phyloP scores from a whole-genome alignment of 306 rosid species.

The Cucumis hystrix region DNA sequence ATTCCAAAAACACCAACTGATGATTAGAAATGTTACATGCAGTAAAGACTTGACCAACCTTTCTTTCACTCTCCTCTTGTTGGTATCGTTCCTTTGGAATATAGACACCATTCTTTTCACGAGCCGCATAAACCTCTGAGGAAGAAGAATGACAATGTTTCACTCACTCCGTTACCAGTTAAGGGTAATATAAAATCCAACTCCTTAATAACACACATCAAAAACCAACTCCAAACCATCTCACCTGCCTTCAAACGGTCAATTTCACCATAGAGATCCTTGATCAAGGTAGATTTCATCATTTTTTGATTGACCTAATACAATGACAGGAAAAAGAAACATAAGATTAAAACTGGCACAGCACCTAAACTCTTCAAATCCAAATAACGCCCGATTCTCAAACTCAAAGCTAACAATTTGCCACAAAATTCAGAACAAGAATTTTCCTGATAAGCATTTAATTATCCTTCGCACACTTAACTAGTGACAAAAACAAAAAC shows the following conservation, averaged over 20 bases:
- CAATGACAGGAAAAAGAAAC: background rate
- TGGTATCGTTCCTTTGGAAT: conserved; percentile 85
- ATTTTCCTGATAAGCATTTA: background rate
- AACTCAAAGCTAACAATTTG: background rate
- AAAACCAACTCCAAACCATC: conserved; percentile 10
- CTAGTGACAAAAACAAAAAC: background rate
- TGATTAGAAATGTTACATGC: too few relatives aligned
- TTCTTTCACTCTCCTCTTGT: conserved; percentile 87
- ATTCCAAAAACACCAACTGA: background rate
- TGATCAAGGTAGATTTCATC: conserved; percentile 96
- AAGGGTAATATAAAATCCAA: background rate
- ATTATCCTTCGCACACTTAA: background rate
- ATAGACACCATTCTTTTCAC: conserved; percentile 93
- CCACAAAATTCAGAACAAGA: background rate
- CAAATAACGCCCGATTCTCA: background rate
- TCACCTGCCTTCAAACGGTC: conserved; percentile 84
- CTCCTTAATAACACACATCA: background rate
- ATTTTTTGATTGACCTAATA: conserved; percentile 81
- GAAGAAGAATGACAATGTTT: conserved; percentile 1
- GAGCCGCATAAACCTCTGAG: conserved; percentile 92
- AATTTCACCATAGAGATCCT: conserved; percentile 96
- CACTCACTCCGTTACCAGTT: background rate
- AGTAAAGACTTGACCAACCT: conserved; percentile 26
- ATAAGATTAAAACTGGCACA: background rate
- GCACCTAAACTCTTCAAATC: background rate